These are phyloP conservation scores for Curvularia sp. DNA, from an alignment of 2,329 filamentous ascomycete genomes.

Conservation along the genomic window DNA sequence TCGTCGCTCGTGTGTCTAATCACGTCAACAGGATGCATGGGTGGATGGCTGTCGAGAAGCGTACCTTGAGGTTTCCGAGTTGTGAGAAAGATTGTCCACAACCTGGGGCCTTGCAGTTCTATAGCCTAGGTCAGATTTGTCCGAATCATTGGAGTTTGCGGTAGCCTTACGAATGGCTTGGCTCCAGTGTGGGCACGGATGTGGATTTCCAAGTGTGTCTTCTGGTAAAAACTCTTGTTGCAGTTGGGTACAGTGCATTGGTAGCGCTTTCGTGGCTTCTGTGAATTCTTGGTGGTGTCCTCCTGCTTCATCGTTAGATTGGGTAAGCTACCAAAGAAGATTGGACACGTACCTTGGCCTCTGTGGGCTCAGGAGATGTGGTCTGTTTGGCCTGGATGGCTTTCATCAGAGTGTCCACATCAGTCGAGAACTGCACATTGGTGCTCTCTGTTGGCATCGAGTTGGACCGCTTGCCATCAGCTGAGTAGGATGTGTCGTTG, in stretches of 20 bases:
- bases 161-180: constrained; percentile 78
- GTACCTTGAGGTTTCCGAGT: constrained; percentile 85
- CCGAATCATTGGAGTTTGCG: background rate
- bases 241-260: constrained; percentile 77
- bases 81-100: constrained; percentile 88
- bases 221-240: constrained; percentile 84
- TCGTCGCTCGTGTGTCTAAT: constrained; percentile 80
- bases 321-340: background rate
- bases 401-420: constrained; percentile 88
- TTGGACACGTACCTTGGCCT: constrained; percentile 39
- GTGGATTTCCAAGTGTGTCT: constrained; percentile 92
- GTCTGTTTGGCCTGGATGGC: constrained; percentile 75
- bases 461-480: constrained; percentile 56
- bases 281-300: constrained; percentile 36
- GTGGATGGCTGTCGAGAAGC: constrained; percentile 21
- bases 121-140: constrained; percentile 19
- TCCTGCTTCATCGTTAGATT: constrained; percentile 26
- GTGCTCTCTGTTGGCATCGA: constrained; percentile 50
- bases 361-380: constrained; percentile 43
- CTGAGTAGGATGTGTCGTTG: constrained; percentile 41
- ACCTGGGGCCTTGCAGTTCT: constrained; percentile 71
- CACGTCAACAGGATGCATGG: constrained; percentile 18
- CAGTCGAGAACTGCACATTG: constrained; percentile 74
- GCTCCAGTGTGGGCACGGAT: constrained; percentile 85
- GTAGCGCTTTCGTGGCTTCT: constrained; percentile 69